phyloP scores from a whole-genome alignment of 139 green algal genomes.

The Chlamydomonas eustigma region DNA sequence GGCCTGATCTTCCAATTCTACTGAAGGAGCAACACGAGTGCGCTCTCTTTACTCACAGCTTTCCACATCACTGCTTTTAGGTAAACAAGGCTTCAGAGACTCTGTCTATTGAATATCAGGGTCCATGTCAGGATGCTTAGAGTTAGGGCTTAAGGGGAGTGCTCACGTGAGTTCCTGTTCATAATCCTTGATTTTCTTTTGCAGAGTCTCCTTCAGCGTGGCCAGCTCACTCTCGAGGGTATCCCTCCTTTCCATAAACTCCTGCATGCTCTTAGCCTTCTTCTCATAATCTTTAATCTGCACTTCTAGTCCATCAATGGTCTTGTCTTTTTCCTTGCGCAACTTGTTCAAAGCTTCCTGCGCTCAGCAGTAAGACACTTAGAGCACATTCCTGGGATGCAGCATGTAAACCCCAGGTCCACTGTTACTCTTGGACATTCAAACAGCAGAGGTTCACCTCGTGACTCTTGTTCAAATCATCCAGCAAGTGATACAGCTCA shows the following conservation, averaged over 20 bases:
- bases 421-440: too few relatives aligned
- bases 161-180: constrained; percentile 27
- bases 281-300: constrained; percentile 37
- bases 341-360: constrained; percentile 29
- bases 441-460: constrained; percentile 20
- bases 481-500: constrained; percentile 34
- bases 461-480: constrained; percentile 23
- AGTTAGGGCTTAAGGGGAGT: too few relatives aligned
- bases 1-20: too few relatives aligned
- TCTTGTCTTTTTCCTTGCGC: constrained; percentile 43
- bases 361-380: too few relatives aligned
- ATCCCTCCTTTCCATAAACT: constrained; percentile 58
- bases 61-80: too few relatives aligned
- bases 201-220: constrained; percentile 19
- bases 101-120: too few relatives aligned
- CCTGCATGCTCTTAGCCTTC: constrained; percentile 8
- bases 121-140: too few relatives aligned
- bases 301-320: constrained; percentile 34
- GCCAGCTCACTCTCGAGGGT: constrained; percentile 42
- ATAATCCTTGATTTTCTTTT: constrained; percentile 28
- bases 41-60: too few relatives aligned
- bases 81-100: too few relatives aligned
- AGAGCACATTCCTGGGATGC: too few relatives aligned
- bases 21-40: too few relatives aligned
- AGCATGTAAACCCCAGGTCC: too few relatives aligned